Evolutionary conservation across 2,329 filamentous ascomycete genomes (phyloP).

Genomic region (Microsporum canis): DNA sequence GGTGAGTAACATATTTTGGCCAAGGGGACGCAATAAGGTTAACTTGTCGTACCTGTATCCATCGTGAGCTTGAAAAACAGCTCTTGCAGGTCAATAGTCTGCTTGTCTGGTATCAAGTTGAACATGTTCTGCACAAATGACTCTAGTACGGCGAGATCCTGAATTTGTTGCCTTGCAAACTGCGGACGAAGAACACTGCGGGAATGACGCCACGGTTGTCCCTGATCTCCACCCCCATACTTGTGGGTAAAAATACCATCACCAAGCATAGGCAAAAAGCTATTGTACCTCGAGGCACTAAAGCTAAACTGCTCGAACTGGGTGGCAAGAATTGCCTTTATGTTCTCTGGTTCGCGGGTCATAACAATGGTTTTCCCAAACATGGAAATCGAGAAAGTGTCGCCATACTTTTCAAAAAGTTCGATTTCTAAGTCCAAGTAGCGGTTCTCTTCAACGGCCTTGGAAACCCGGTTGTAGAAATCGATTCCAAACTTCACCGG

Average conservation of each 20-base stretch:
- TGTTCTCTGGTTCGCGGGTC: slow-evolving; percentile 76
- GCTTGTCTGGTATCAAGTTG: slow-evolving; percentile 45
- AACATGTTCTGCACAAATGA: slow-evolving; percentile 65
- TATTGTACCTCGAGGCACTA: slow-evolving; percentile 59
- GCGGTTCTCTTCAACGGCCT: slow-evolving; percentile 3
- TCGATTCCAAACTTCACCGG: slow-evolving; percentile 9
- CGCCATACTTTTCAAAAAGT: slow-evolving; percentile 8
- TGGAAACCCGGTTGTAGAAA: slow-evolving; percentile 4
- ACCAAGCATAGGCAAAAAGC: slow-evolving; percentile 31
- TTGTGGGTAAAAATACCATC: slow-evolving; percentile 35
- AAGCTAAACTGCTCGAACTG: slow-evolving; percentile 71
- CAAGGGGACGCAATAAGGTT: not conserved
- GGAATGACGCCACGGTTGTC: slow-evolving; percentile 63
- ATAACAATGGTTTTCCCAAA: slow-evolving; percentile 41
- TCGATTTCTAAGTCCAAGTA: slow-evolving; percentile 4
- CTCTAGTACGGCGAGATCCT: slow-evolving; percentile 72
- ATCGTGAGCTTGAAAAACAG: slow-evolving; percentile 78
- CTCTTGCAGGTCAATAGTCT: slow-evolving; percentile 57
- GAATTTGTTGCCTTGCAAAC: slow-evolving; percentile 74
- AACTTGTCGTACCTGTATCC: slow-evolving; percentile 36
- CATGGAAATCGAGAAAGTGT: slow-evolving; percentile 10
- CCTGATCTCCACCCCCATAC: slow-evolving; percentile 22
- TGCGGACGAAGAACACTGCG: slow-evolving; percentile 76
- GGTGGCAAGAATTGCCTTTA: slow-evolving; percentile 75
- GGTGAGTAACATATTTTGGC: not conserved